Conservation (phyloP, 805 yeast species). For the Myxozyma udenii region DNA sequence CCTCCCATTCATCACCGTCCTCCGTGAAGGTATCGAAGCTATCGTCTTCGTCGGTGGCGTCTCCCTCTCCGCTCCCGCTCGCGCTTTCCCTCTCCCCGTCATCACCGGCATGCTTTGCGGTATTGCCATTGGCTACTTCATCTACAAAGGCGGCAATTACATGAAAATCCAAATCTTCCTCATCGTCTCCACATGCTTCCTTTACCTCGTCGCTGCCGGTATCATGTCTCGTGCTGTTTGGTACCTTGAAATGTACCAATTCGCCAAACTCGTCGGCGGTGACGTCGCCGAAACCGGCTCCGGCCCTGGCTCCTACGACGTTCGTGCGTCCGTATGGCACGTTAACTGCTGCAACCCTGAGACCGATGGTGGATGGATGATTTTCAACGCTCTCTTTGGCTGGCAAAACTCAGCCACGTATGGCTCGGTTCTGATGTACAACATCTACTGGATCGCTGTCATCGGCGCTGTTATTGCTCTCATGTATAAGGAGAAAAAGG, state of each 20-base stretch:
- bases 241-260: conserved; percentile 73
- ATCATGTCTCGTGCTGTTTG: conserved; percentile 89
- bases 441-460: conserved; percentile 77
- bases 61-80: conserved; percentile 62
- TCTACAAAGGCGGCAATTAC: conserved; percentile 79
- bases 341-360: conserved; percentile 97
- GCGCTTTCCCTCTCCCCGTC: conserved; percentile 89
- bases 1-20: conserved; percentile 82
- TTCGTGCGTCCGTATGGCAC: conserved; percentile 81
- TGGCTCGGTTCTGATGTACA: conserved; percentile 86
- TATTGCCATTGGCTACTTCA: conserved; percentile 58
- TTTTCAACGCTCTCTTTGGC: conserved; percentile 88
- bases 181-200: conserved; percentile 79
- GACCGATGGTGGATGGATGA: conserved; percentile 91
- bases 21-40: conserved; percentile 96
- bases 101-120: conserved; percentile 83
- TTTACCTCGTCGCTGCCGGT: conserved; percentile 88
- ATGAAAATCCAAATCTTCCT: conserved; percentile 84
- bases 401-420: conserved; percentile 97
- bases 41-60: conserved; percentile 96
- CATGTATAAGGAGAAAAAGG: conserved; percentile 78
- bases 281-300: conserved; percentile 90
- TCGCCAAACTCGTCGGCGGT: conserved; percentile 74
- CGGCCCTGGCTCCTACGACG: conserved; percentile 93
- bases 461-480: conserved; percentile 55